Evolutionary conservation across 345 rosid species (phyloP).

Genomic region (Hibiscus mutabilis): DNA sequence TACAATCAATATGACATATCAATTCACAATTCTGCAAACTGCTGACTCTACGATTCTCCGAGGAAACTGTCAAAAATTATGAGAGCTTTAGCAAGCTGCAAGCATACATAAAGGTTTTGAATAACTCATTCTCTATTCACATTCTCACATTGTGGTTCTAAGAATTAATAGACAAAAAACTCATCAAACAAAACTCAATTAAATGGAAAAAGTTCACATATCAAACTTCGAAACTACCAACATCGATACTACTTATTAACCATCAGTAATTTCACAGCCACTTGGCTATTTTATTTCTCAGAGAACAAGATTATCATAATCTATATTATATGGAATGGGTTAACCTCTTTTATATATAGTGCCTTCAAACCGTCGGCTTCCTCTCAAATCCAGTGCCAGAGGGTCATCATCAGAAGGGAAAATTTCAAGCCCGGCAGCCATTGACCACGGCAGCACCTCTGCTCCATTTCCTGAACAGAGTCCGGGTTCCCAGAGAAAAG

Average conservation of each 20-base stretch:
- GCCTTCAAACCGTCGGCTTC: constrained; percentile 51
- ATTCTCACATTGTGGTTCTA: neutral
- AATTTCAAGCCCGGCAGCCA: constrained; percentile 63
- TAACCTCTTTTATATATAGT: neutral
- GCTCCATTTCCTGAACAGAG: constrained; percentile 71
- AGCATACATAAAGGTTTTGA: neutral
- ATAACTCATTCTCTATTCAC: neutral
- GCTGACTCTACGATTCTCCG: too few relatives aligned
- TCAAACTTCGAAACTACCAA: neutral
- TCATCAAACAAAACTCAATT: neutral
- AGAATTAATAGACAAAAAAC: neutral
- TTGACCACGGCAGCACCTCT: constrained; percentile 83
- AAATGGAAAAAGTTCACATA: neutral
- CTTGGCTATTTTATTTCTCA: neutral
- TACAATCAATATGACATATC: too few relatives aligned
- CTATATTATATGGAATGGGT: constrained; percentile 5
- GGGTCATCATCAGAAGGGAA: constrained; percentile 66
- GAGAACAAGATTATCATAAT: constrained; percentile 4
- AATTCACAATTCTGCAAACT: too few relatives aligned
- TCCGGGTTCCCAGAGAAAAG: constrained; percentile 62
- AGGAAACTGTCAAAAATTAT: too few relatives aligned
- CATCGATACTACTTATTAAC: neutral
- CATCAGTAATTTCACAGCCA: neutral
- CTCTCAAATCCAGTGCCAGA: constrained; percentile 54
- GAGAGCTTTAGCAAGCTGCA: too few relatives aligned